Conservation (phyloP, 169 alveolate species). For the Nephromyces sp. region DNA sequence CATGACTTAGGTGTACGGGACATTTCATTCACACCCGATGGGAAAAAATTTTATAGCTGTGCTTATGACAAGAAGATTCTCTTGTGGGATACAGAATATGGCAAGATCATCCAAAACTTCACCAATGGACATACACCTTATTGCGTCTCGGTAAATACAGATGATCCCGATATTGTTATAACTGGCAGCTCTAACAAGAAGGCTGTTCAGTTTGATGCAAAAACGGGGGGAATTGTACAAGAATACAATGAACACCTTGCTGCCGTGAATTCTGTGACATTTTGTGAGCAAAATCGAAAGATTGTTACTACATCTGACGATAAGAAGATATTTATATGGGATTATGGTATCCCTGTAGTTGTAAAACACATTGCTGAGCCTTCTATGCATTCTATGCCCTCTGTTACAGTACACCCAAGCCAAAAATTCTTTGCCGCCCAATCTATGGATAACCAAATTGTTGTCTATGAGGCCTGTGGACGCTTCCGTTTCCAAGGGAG, state of each 20-base stretch:
- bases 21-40: slow-evolving; percentile 52
- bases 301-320: slow-evolving; percentile 89
- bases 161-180: slow-evolving; percentile 70
- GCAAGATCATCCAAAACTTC: slow-evolving; percentile 71
- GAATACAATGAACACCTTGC: slow-evolving; percentile 87
- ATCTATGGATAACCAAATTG: slow-evolving; percentile 79
- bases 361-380: slow-evolving; percentile 80
- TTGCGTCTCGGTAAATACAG: slow-evolving; percentile 60
- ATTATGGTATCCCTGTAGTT: slow-evolving; percentile 88
- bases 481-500: slow-evolving; percentile 47
- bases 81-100: slow-evolving; percentile 90
- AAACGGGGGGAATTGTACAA: slow-evolving; percentile 64
- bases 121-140: slow-evolving; percentile 76
- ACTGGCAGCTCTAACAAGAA: slow-evolving; percentile 77
- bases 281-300: slow-evolving; percentile 73
- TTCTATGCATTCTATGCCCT: slow-evolving; percentile 78
- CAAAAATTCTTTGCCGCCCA: slow-evolving; percentile 75
- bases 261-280: slow-evolving; percentile 77
- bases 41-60: slow-evolving; percentile 53
- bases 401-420: slow-evolving; percentile 72
- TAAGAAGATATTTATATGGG: slow-evolving; percentile 88
- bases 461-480: slow-evolving; percentile 74
- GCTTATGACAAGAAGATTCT: slow-evolving; percentile 24
- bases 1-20: slow-evolving; percentile 88
- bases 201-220: slow-evolving; percentile 77